Evolutionary conservation across 2,329 filamentous ascomycete genomes (phyloP).

Genomic region (Neophaeococcomyces aloes): DNA sequence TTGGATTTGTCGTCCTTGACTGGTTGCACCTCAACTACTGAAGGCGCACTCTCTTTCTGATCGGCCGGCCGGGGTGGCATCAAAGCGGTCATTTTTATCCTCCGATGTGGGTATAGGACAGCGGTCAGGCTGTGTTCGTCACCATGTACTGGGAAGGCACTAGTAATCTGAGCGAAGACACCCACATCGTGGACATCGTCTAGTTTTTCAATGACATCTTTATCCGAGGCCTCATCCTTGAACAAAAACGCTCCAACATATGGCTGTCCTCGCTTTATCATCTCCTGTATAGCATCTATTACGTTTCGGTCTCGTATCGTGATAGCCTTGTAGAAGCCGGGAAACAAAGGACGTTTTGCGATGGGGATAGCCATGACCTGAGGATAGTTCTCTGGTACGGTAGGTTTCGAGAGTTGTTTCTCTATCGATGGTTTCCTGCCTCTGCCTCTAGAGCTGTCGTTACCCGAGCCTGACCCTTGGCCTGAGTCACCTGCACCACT

Average conservation of each 20-base stretch:
- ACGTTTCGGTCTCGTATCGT: conserved; percentile 92
- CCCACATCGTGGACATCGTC: conserved; percentile 93
- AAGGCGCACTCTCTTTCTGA: conserved; percentile 25
- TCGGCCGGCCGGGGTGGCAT: conserved; percentile 50
- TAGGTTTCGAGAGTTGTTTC: conserved; percentile 71
- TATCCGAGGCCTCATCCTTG: conserved; percentile 89
- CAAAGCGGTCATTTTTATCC: conserved; percentile 79
- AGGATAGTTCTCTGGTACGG: conserved; percentile 88
- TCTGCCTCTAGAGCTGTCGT: conserved; percentile 53
- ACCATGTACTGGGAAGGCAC: conserved; percentile 80
- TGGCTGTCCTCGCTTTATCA: conserved; percentile 91
- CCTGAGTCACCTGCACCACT: conserved; percentile 38
- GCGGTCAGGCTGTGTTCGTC: conserved; percentile 80
- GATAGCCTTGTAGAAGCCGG: conserved; percentile 97
- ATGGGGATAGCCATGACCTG: conserved; percentile 97
- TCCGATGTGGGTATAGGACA: conserved; percentile 88
- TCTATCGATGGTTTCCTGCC: conserved; percentile 60
- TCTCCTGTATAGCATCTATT: conserved; percentile 82
- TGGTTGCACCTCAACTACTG: conserved; percentile 31
- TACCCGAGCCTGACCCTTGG: conserved; percentile 31
- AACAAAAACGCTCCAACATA: conserved; percentile 96
- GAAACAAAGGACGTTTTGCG: conserved; percentile 83
- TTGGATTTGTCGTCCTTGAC: conserved; percentile 42
- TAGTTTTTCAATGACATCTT: conserved; percentile 80
- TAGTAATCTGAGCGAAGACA: conserved; percentile 96